Evolutionary conservation across 306 rosid genomes (phyloP).

Genomic region (Gynostemma pentaphyllum): DNA sequence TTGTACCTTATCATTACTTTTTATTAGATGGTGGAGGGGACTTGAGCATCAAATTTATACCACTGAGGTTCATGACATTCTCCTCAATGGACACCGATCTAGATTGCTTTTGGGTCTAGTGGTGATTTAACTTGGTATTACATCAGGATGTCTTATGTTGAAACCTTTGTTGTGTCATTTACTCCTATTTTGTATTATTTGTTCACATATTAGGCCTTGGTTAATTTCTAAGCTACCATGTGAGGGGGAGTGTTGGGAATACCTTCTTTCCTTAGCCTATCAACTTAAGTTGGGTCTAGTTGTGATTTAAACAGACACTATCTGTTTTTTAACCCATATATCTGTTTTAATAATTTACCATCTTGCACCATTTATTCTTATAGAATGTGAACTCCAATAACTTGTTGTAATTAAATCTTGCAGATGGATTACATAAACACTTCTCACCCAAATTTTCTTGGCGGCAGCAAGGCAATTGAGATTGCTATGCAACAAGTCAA

Average conservation of each 20-base stretch:
- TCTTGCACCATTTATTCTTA: background rate
- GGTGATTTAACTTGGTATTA: no score
- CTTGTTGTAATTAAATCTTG: slow-evolving; percentile 6
- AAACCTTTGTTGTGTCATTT: no score
- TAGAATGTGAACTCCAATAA: background rate
- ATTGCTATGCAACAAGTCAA: slow-evolving; percentile 62
- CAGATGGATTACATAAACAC: slow-evolving; percentile 99
- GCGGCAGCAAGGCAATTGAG: slow-evolving; percentile 93
- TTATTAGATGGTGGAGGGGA: background rate
- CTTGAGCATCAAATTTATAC: background rate
- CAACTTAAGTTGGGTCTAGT: no score
- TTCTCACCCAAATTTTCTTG: slow-evolving; percentile 93
- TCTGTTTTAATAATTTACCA: background rate
- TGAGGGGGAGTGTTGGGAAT: no score
- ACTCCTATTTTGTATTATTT: no score
- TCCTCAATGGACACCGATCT: background rate
- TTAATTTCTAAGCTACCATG: no score
- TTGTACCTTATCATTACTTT: background rate
- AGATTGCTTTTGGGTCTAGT: no score
- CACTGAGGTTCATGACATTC: background rate
- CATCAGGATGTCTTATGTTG: no score
- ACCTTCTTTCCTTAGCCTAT: no score
- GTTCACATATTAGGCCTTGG: no score
- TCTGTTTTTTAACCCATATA: no score
- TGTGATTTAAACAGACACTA: no score